These are phyloP conservation scores for Cicer yamashitae DNA, from an alignment of 306 rosid species.

Conservation along the genomic window DNA sequence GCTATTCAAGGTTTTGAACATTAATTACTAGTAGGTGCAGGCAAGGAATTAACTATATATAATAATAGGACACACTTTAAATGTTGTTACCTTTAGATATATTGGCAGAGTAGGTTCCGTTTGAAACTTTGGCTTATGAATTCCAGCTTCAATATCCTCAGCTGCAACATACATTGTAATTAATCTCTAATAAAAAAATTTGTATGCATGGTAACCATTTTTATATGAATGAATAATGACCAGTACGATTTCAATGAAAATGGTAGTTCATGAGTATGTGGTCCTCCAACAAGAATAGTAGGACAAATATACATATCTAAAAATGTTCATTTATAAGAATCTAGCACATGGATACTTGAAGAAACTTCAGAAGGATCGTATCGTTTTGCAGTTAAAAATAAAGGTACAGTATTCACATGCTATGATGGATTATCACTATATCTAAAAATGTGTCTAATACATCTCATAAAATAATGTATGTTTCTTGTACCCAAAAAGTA, in stretches of 20 bases:
- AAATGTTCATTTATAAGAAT: too few relatives aligned
- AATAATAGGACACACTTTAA: slow-evolving; percentile 16
- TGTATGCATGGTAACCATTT: slow-evolving; percentile 3
- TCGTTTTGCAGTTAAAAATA: too few relatives aligned
- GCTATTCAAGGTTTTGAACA: slow-evolving; percentile 45
- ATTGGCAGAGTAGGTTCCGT: slow-evolving; percentile 89
- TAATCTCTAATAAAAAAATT: too few relatives aligned
- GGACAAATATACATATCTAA: too few relatives aligned
- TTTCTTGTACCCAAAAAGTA: too few relatives aligned
- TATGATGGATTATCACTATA: too few relatives aligned
- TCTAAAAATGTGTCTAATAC: too few relatives aligned
- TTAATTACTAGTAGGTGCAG: slow-evolving; percentile 41
- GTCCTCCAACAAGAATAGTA: background rate
- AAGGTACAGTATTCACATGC: too few relatives aligned
- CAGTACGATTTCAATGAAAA: slow-evolving; percentile 4
- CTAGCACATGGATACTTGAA: too few relatives aligned
- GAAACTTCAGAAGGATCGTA: too few relatives aligned
- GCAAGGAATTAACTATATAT: slow-evolving; percentile 14
- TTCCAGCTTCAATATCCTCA: slow-evolving; percentile 91
- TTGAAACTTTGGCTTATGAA: slow-evolving; percentile 62
- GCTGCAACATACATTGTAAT: slow-evolving; percentile 59
- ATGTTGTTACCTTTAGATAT: slow-evolving; percentile 76
- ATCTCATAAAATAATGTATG: too few relatives aligned
- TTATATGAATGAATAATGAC: slow-evolving; percentile 3
- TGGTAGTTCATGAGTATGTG: slow-evolving; percentile 4